Percentiles rank a stretch among this genome's conserved stretches.
phyloP scores from a whole-genome alignment of 2,329 filamentous ascomycete species.

The Westerdykella aurantiaca region DNA sequence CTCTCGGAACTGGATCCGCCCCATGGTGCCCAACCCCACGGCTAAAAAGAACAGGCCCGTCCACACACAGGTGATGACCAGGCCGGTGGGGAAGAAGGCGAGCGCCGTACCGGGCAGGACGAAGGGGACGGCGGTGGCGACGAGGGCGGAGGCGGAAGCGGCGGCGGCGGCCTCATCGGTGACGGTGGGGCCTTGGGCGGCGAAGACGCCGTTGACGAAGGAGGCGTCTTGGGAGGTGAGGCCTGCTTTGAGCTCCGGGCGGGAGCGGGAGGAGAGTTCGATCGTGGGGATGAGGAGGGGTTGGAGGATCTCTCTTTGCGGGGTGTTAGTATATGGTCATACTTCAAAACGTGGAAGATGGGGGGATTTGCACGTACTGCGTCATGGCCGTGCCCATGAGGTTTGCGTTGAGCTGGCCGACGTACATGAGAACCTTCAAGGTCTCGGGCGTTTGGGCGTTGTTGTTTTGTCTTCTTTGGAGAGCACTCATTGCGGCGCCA shows the following conservation, averaged over 20 bases:
- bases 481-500: conserved; percentile 12
- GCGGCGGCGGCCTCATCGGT: conserved; percentile 39
- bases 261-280: conserved; percentile 49
- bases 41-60: conserved; percentile 48
- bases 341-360: not conserved
- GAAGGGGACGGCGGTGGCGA: conserved; percentile 48
- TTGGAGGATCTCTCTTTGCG: conserved; percentile 52
- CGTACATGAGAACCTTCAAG: conserved; percentile 61
- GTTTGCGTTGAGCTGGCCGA: conserved; percentile 60
- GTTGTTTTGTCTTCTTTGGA: conserved; percentile 26
- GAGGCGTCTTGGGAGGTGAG: conserved; percentile 65
- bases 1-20: conserved; percentile 61
- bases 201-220: conserved; percentile 67
- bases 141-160: conserved; percentile 38
- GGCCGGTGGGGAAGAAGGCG: conserved; percentile 63
- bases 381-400: conserved; percentile 52
- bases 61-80: conserved; percentile 63
- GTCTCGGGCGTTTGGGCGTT: conserved; percentile 21
- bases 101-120: conserved; percentile 63
- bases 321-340: conserved; percentile 8
- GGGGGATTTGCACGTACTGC: conserved; percentile 47
- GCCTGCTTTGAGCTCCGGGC: conserved; percentile 55
- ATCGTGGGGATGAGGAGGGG: conserved; percentile 62
- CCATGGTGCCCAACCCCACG: conserved; percentile 59
- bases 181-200: conserved; percentile 51